Base-by-base conservation (phyloP, 805 yeast genomes). In the Cyberlindnera lachancei region DNA sequence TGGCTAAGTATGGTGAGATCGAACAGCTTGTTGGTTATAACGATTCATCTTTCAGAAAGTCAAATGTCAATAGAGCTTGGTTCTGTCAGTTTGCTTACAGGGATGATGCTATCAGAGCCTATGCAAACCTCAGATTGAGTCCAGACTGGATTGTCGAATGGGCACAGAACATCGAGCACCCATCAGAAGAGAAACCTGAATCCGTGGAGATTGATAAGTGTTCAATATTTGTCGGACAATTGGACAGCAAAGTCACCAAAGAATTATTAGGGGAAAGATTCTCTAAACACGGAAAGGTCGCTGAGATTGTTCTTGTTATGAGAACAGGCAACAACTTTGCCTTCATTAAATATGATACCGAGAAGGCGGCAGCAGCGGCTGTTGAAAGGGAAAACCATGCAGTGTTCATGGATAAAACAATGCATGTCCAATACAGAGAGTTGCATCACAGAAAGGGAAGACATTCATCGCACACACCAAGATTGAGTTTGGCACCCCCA, bases 21-120 rank as follows among this genome's bases (percentile, higher is more conserved):
- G 96, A 88, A 47, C 73, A 76, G 42, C 44, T 83, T 15, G 66
- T 72, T 14, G 67, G 68, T 8, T 52, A 55, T 35, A 55, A 53
- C 32, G 65, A 61, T 30, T 44, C 55, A 3, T 41, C 42, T 7
- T 51, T 50, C 27, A 43, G 48, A 36, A 57, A 42, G 36, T 51
- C 40, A 48, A 59, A 44, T 27, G 21, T 48, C 30, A 42, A 51
- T 31, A 60, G 56, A 30, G 64, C 68, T 18, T 86, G 94, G 94
- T 84, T 78, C 50, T 71, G 77, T 41, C 80, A 81, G 49, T 85
- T 76, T 59, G 81, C 76, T 2, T 84, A 70, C 53, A 71, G 95
- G 28, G 94, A 83, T 52, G 95, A 86, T 55, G 95, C 95, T 10
- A 82, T 84, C 27, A 68, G 82, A 48, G 94, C 94, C 0, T 85